These are phyloP conservation scores for Leccinum uliginosum DNA, from an alignment of 768 basidiomycete genomes.

Conservation along the genomic window DNA sequence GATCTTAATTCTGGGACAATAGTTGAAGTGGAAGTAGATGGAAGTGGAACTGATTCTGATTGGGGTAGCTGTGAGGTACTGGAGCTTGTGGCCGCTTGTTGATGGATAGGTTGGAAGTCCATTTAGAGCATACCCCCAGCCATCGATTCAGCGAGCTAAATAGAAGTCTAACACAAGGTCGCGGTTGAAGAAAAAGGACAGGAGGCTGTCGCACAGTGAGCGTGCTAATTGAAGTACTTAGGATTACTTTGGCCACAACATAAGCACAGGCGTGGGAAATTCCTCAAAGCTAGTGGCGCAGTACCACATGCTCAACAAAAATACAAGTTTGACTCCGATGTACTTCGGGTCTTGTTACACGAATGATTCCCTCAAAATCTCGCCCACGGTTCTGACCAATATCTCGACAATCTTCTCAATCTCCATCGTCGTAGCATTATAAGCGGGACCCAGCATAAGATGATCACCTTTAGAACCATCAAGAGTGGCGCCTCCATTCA, in stretches of 20 bases:
- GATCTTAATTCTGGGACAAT: constrained; percentile 50
- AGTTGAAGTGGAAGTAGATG: constrained; percentile 32
- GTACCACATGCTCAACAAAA: background rate
- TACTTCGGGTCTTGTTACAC: constrained; percentile 1
- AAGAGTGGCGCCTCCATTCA: constrained; percentile 63
- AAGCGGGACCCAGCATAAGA: constrained; percentile 73
- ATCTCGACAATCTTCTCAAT: constrained; percentile 63
- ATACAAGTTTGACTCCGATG: background rate
- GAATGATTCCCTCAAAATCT: constrained; percentile 44
- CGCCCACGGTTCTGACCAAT: constrained; percentile 64
- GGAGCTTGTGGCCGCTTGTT: constrained; percentile 67
- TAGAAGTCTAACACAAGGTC: constrained; percentile 23
- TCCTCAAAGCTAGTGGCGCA: constrained; percentile 6
- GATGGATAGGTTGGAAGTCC: constrained; percentile 77
- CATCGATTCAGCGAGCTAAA: constrained; percentile 54
- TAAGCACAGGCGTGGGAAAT: constrained; percentile 32
- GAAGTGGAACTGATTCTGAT: constrained; percentile 32
- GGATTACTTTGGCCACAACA: constrained; percentile 20
- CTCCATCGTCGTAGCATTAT: constrained; percentile 68
- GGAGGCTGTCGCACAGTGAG: constrained; percentile 12
- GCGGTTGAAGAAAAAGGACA: constrained; percentile 24
- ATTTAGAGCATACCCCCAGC: constrained; percentile 87
- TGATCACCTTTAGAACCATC: constrained; percentile 73
- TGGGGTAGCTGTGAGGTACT: constrained; percentile 43
- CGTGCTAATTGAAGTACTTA: constrained; percentile 21